Evolutionary conservation across 176 grass and related monocot species (phyloP).

Genomic region (barley (Hordeum vulgare)): MorexV3_pseudomolecules_assembly NC_058519.1:639102949-639103448

Average conservation of each 20-base stretch:
- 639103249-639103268: constrained; percentile 45
- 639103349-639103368: constrained; percentile 38
- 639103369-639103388: constrained; percentile 49
- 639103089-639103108: neutral
- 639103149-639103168: constrained; percentile 32
- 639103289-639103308: no score
- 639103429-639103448: neutral
- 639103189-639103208: neutral
- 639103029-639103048: neutral
- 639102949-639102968: neutral
- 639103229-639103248: constrained; percentile 13
- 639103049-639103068: neutral
- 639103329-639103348: neutral
- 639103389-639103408: neutral
- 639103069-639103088: neutral
- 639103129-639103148: constrained; percentile 35
- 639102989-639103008: neutral
- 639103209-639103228: constrained; percentile 10
- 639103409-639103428: constrained; percentile 9
- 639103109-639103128: neutral
- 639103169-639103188: neutral
- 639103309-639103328: no score
- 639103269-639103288: neutral
- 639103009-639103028: neutral
- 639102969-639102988: neutral